Percentiles rank a stretch among this genome's conserved stretches.
Conservation (phyloP, 2,329 filamentous ascomycete species). For the Coniochaeta prunicola region DNA sequence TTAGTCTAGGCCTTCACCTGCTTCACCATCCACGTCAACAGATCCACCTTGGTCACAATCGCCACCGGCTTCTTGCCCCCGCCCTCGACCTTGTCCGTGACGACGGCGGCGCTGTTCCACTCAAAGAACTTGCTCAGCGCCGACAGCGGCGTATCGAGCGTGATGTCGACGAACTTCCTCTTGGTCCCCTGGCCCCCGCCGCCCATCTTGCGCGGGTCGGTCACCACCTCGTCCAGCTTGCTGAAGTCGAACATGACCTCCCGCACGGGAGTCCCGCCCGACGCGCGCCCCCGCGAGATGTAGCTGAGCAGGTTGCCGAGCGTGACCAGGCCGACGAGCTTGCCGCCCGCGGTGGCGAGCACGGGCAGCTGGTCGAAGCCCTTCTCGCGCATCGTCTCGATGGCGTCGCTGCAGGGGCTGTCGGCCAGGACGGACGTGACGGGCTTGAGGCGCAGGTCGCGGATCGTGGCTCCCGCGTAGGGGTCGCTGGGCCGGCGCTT, state of each 20-base stretch:
- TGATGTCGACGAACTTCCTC: constrained; percentile 88
- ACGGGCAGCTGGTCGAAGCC: constrained; percentile 97
- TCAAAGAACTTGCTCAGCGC: constrained; percentile 90
- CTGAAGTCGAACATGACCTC: constrained; percentile 97
- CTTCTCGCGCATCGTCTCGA: constrained; percentile 97
- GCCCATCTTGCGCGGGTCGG: constrained; percentile 67
- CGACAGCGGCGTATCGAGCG: constrained; percentile 75
- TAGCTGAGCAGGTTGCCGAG: constrained; percentile 90
- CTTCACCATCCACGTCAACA: constrained; percentile 87
- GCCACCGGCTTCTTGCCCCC: constrained; percentile 70
- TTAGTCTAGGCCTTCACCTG: constrained; percentile 31
- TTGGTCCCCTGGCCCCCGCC: constrained; percentile 35
- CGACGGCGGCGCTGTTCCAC: constrained; percentile 94
- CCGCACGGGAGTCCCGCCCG: constrained; percentile 63
- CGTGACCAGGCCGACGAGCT: constrained; percentile 86
- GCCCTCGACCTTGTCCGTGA: constrained; percentile 66
- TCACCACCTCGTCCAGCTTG: constrained; percentile 79
- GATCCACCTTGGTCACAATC: constrained; percentile 92
- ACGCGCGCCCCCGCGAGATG: constrained; percentile 76
- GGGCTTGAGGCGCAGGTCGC: constrained; percentile 80
- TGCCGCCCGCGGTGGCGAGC: constrained; percentile 58
- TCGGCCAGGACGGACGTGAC: constrained; percentile 74
- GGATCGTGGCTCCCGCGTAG: constrained; percentile 72
- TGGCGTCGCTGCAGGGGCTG: constrained; percentile 73
- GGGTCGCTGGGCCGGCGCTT: constrained; percentile 48